Conservation (phyloP, 441 rosid genomes). For the Pelargonium exstipulatum region DNA sequence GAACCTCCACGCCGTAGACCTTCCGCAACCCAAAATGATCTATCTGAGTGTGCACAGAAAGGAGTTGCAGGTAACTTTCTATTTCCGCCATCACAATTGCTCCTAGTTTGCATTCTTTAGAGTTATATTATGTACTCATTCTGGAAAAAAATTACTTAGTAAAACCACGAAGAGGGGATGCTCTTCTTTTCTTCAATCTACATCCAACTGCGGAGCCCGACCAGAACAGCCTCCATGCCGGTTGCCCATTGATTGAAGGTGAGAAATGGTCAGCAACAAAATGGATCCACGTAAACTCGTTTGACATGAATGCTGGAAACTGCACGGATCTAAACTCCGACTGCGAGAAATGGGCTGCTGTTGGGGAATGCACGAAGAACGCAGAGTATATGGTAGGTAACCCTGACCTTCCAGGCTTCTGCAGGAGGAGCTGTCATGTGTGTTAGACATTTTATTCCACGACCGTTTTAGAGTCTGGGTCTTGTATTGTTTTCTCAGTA, state of each 20-base stretch:
- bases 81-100: neutral
- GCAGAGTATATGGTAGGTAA: slow-evolving; percentile 82
- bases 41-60: slow-evolving; percentile 88
- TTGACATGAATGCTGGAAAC: slow-evolving; percentile 58
- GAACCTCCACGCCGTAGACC: slow-evolving; percentile 53
- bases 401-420: slow-evolving; percentile 62
- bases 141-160: slow-evolving; percentile 33
- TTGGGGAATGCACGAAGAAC: slow-evolving; percentile 84
- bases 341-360: slow-evolving; percentile 88
- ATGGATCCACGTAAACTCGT: slow-evolving; percentile 91
- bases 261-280: slow-evolving; percentile 99
- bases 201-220: slow-evolving; percentile 70
- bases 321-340: slow-evolving; percentile 62
- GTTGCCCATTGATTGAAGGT: slow-evolving; percentile 89
- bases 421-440: slow-evolving; percentile 79
- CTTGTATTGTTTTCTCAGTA: too few relatives aligned
- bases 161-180: slow-evolving; percentile 83
- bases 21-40: slow-evolving; percentile 43
- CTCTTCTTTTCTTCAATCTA: slow-evolving; percentile 86
- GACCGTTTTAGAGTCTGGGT: too few relatives aligned
- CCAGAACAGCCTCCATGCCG: slow-evolving; percentile 71
- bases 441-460: slow-evolving; percentile 33
- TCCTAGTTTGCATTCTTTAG: slow-evolving; percentile 10
- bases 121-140: neutral
- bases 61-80: slow-evolving; percentile 65